A percentile compares a stretch with the other conserved stretches of the same genome.
phyloP scores from a whole-genome alignment of 2,329 filamentous ascomycete species.

The Paracoccidioides lutzii region DNA sequence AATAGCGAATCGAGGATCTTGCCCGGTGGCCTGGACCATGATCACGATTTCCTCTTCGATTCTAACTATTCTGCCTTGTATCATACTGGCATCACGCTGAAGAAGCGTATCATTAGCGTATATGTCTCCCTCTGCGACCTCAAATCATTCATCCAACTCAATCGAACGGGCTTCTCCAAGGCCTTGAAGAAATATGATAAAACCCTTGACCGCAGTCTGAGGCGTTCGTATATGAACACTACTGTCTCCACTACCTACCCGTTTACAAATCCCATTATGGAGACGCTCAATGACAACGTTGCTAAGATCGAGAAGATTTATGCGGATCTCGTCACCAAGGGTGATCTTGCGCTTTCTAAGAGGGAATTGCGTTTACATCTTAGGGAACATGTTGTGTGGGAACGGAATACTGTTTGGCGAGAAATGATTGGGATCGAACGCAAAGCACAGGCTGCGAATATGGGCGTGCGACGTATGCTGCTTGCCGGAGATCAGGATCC shows the following conservation, averaged over 20 bases:
- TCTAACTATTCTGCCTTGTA: constrained; percentile 55
- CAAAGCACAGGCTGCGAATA: constrained; percentile 82
- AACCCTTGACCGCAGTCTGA: constrained; percentile 71
- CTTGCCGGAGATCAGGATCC: constrained; percentile 62
- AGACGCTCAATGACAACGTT: constrained; percentile 58
- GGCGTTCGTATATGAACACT: constrained; percentile 59
- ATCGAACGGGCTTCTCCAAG: constrained; percentile 92
- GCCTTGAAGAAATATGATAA: constrained; percentile 99
- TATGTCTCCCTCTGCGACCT: constrained; percentile 92
- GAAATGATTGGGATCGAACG: constrained; percentile 98
- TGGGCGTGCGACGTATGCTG: constrained; percentile 65
- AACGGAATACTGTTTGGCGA: constrained; percentile 95
- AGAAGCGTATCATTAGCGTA: constrained; percentile 75
- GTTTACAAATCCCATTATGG: constrained; percentile 62
- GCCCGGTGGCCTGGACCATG: constrained; percentile 48
- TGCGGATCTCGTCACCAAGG: constrained; percentile 66
- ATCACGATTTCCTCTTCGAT: constrained; percentile 55
- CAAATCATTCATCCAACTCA: constrained; percentile 90
- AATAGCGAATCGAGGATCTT: constrained; percentile 36
- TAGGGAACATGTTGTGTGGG: constrained; percentile 95
- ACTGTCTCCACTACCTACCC: constrained; percentile 68
- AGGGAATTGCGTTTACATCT: constrained; percentile 82
- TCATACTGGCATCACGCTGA: constrained; percentile 67
- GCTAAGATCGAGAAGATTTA: constrained; percentile 65
- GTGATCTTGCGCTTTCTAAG: constrained; percentile 62